Base-by-base conservation (phyloP, 169 alveolate genomes). In the Plasmodium inui region DNA sequence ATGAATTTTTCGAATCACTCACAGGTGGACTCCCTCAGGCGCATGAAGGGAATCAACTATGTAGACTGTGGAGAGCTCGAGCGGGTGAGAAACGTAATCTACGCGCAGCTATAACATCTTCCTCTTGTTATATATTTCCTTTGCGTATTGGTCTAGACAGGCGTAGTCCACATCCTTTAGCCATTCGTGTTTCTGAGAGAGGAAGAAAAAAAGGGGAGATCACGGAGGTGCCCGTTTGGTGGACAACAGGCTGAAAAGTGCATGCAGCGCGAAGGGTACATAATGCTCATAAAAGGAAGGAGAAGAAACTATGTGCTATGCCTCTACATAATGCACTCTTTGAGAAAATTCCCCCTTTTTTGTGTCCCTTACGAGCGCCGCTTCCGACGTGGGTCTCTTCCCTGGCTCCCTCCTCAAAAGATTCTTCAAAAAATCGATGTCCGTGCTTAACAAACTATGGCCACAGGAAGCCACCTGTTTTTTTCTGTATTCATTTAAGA, bases 141-240 rank as follows among this genome's bases (percentile, higher is more conserved):
- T 26, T 14, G 93, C 76, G 44, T 74, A 85, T 19, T 74, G 85
- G 41, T 76, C 41, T 14, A 85, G 32, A 39, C 67, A 30, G 39
- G 61, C 67, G 78, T 74, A 53, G 67, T 85, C 44, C 8, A 44
- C 57, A 28, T 74, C 81, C 26, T 55, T 50, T 5, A 85, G 81
- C 93, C 93, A 85, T 41, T 74, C 70, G 78, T 85, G 84, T 53
- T 72, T 50, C 93, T 85, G 70, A 5, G 61, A 34, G 34, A 41
- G 12, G 70, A 19, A 12, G 22, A 50, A 50, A 50, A 50, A 50
- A 50, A 17, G 61, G 61, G 61, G 61, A 17, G 61, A 50, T 7
- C 61, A 50, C 61, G 19, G 61, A 50, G 61, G 22, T 50, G 61
- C 61, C n/a, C 22, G 26, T 50, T 50, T 17, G 61, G 22, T 17